Conservation (phyloP, 23 red algal species). For the Pyropia yezoensis region DNA sequence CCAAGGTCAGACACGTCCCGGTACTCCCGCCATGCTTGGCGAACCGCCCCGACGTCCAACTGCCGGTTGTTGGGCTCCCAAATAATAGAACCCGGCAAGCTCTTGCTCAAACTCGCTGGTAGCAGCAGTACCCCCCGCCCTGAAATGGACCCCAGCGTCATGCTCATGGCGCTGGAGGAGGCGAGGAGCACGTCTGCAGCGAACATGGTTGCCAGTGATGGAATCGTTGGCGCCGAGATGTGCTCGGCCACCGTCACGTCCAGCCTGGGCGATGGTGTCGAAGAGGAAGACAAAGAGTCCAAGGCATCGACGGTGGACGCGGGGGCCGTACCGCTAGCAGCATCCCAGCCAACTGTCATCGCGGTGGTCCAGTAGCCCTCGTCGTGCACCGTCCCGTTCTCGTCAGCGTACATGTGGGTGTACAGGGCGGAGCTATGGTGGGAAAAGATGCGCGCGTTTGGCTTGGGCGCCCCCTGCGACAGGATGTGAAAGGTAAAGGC, state of each 20-base stretch:
- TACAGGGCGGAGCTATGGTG: constrained; percentile 15
- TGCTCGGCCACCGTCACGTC: constrained; percentile 13
- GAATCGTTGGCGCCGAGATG: constrained; percentile 14
- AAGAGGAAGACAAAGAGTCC: no score
- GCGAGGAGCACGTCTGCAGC: constrained; percentile 25
- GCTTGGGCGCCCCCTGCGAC: constrained; percentile 17
- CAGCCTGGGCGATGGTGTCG: no score
- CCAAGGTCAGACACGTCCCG: no score
- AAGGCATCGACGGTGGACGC: not conserved
- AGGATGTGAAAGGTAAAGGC: constrained; percentile 20
- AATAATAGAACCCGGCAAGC: no score
- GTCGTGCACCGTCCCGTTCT: constrained; percentile 1
- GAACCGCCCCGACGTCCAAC: no score
- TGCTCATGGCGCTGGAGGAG: constrained; percentile 10
- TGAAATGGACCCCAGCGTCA: constrained; percentile 9
- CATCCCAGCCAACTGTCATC: not conserved
- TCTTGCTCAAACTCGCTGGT: constrained; percentile 1
- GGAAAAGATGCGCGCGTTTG: constrained; percentile 10
- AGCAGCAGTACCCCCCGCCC: constrained; percentile 22
- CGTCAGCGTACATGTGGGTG: constrained; percentile 13
- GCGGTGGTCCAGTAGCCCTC: constrained; percentile 6
- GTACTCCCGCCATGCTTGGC: no score
- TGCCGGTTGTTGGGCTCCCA: no score
- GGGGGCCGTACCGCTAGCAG: not conserved
- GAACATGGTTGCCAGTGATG: constrained; percentile 12